phyloP scores from a whole-genome alignment of 1,284 basidiomycete genomes.

The Trichosporon sp. region DNA sequence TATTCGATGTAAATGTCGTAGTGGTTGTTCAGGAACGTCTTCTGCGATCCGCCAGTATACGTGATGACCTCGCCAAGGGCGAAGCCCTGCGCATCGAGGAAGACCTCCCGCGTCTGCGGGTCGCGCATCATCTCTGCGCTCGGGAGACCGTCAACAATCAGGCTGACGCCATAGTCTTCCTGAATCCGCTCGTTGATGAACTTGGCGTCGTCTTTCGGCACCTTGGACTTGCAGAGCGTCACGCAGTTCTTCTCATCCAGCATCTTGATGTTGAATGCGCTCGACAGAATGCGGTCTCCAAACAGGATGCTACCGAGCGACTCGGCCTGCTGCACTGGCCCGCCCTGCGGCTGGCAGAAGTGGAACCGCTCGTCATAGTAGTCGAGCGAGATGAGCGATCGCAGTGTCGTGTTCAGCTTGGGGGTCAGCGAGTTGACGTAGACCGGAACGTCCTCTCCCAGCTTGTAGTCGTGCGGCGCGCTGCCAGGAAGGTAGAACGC shows the following conservation, averaged over 20 bases:
- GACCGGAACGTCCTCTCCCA: conserved; percentile 72
- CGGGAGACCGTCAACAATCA: conserved; percentile 92
- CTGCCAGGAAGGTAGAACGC: conserved; percentile 73
- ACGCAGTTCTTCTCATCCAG: conserved; percentile 66
- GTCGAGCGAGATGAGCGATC: conserved; percentile 49
- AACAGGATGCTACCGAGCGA: conserved; percentile 91
- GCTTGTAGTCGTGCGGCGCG: conserved; percentile 74
- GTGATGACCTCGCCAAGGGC: conserved; percentile 38
- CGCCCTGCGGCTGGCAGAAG: conserved; percentile 81
- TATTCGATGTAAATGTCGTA: conserved; percentile 69
- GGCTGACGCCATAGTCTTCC: conserved; percentile 92
- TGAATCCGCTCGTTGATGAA: conserved; percentile 88
- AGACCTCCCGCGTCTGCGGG: conserved; percentile 72
- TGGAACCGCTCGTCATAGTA: conserved; percentile 63
- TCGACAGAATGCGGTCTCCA: conserved; percentile 92
- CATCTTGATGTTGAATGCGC: conserved; percentile 68
- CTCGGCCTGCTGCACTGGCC: conserved; percentile 78
- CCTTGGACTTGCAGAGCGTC: conserved; percentile 68
- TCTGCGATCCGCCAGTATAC: conserved; percentile 35
- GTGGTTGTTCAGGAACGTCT: conserved; percentile 84
- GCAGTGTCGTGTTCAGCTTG: conserved; percentile 80
- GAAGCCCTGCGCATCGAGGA: conserved; percentile 76
- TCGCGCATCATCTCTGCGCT: conserved; percentile 89
- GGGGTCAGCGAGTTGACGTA: conserved; percentile 81
- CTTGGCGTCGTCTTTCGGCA: conserved; percentile 74